phyloP scores from a whole-genome alignment of 805 yeast genomes.

The Saccharomycopsis guyanensis region DNA sequence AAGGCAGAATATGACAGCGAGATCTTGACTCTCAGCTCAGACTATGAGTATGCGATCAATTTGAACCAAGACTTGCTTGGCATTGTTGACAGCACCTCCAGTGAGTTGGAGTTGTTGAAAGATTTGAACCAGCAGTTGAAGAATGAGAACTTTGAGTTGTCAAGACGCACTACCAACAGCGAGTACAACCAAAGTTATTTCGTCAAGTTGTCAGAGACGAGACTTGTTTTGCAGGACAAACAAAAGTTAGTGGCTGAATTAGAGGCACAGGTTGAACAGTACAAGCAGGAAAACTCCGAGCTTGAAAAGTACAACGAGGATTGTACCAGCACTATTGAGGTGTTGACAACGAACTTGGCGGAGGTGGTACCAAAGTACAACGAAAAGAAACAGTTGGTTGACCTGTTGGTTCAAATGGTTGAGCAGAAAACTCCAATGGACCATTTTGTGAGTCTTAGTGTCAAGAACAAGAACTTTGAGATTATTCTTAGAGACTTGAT shows the following conservation, averaged over 20 bases:
- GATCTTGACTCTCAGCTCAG: not conserved
- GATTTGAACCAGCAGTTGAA: not conserved
- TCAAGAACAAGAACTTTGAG: constrained; percentile 6
- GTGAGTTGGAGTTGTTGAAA: not conserved
- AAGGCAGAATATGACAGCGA: constrained; percentile 3
- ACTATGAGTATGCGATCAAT: constrained; percentile 1
- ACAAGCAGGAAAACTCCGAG: not conserved
- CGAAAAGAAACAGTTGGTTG: constrained; percentile 1
- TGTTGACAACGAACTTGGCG: not conserved
- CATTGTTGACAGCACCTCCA: not conserved
- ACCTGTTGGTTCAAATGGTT: not conserved
- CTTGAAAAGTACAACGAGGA: not conserved
- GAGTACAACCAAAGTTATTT: constrained; percentile 1
- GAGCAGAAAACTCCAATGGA: constrained; percentile 5
- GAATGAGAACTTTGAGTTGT: not conserved
- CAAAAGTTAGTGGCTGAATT: not conserved
- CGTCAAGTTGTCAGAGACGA: constrained; percentile 7
- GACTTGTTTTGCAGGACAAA: constrained; percentile 5
- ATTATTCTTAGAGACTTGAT: constrained; percentile 2
- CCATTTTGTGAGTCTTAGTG: not conserved
- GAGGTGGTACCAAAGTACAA: constrained; percentile 13
- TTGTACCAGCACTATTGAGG: not conserved
- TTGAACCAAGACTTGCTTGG: not conserved
- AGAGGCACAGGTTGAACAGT: not conserved
- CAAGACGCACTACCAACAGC: not conserved